Conservation (phyloP, 305 asterid genomes). For the Petunia hybrid region DNA sequence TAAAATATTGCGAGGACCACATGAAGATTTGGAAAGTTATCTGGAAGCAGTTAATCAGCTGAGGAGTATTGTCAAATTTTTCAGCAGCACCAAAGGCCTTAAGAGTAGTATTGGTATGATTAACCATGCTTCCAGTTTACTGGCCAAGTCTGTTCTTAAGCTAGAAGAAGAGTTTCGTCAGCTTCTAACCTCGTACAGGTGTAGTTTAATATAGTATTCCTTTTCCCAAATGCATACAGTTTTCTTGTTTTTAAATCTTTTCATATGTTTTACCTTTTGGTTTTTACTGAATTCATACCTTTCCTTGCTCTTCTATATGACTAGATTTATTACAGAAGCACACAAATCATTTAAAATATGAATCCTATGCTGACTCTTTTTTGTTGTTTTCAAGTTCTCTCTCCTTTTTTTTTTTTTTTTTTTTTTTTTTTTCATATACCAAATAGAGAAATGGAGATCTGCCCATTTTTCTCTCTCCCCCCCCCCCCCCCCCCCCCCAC, state of each 20-base stretch:
- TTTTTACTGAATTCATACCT: not conserved
- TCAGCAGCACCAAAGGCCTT: conserved; percentile 65
- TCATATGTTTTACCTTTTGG: not conserved
- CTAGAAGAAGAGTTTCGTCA: conserved; percentile 92
- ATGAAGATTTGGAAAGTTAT: conserved; percentile 90
- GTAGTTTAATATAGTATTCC: not conserved
- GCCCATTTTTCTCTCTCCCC: not conserved
- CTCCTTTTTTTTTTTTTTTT: no score
- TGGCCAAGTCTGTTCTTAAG: conserved; percentile 69
- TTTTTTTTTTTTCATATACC: not conserved
- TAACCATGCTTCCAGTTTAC: conserved; percentile 70
- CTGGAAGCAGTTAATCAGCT: conserved; percentile 86
- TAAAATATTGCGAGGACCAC: conserved; percentile 90
- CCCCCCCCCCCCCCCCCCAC: no score
- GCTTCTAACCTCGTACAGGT: conserved; percentile 82
- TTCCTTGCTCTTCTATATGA: not conserved
- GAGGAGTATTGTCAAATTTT: conserved; percentile 64
- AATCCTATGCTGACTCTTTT: not conserved
- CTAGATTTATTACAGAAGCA: not conserved
- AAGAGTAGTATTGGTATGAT: conserved; percentile 69
- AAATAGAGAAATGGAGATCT: not conserved
- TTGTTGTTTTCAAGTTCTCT: not conserved
- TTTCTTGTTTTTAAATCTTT: not conserved
- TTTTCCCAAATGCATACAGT: not conserved
- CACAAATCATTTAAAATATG: not conserved